Evolutionary conservation across 768 basidiomycete species (phyloP).

Genomic region (Lyophyllum decastes): DNA sequence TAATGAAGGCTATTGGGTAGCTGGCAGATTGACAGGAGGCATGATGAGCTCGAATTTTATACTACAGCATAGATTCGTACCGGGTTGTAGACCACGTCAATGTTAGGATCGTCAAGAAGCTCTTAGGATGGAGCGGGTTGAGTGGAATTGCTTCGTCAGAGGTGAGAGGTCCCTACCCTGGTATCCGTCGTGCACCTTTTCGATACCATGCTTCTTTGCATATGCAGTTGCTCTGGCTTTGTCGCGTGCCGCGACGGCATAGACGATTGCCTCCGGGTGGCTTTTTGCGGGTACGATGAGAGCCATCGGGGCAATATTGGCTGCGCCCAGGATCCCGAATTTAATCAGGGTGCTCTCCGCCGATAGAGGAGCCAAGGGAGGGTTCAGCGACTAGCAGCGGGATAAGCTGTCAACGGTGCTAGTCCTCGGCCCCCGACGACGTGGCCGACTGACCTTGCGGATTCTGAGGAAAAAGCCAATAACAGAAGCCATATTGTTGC

Average conservation of each 20-base stretch:
- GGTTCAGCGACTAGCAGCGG: constrained; percentile 14
- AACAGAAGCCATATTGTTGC: constrained; percentile 7
- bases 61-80: constrained; percentile 9
- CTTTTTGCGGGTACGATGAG: constrained; percentile 47
- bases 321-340: constrained; percentile 32
- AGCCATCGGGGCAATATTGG: constrained; percentile 26
- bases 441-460: constrained; percentile 7
- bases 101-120: constrained; percentile 47
- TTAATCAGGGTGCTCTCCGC: constrained; percentile 21
- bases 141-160: neutral
- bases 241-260: constrained; percentile 63
- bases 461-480: constrained; percentile 16
- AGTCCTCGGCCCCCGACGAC: no score
- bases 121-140: constrained; percentile 27
- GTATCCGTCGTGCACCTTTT: constrained; percentile 57
- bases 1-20: constrained; percentile 63
- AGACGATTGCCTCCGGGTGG: constrained; percentile 57
- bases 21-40: constrained; percentile 24
- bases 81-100: constrained; percentile 56
- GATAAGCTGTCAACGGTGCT: neutral
- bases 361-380: constrained; percentile 12
- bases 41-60: no score
- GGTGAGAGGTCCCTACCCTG: constrained; percentile 38
- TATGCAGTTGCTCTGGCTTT: constrained; percentile 44
- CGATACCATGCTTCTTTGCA: constrained; percentile 56